Percentiles rank a stretch among this genome's conserved stretches.
These are phyloP conservation scores for Fusarium abutilonis DNA, from an alignment of 2,329 filamentous ascomycete species.

Conservation along the genomic window DNA sequence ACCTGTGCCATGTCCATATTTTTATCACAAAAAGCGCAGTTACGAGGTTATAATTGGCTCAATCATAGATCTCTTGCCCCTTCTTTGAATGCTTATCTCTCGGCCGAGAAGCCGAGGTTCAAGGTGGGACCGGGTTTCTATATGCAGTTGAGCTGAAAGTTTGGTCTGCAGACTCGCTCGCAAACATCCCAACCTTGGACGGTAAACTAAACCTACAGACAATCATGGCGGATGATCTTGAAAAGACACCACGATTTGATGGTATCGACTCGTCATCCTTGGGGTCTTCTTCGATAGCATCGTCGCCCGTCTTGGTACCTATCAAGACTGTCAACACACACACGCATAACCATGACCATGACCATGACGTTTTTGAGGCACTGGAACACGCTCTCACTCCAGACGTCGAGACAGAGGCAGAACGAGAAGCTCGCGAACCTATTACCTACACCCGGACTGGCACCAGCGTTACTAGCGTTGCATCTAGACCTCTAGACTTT, in stretches of 20 bases:
- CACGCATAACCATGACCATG: constrained; percentile 42
- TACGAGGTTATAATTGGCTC: constrained; percentile 12
- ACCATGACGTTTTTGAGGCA: constrained; percentile 48
- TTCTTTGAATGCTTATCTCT: constrained; percentile 24
- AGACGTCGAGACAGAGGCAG: constrained; percentile 52
- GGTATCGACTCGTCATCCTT: constrained; percentile 26
- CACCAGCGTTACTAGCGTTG: constrained; percentile 55
- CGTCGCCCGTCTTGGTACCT: constrained; percentile 41
- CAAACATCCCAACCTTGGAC: not conserved
- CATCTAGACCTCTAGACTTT: constrained; percentile 65
- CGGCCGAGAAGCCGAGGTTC: not conserved
- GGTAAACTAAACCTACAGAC: not conserved
- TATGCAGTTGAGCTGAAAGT: constrained; percentile 10
- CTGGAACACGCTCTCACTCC: constrained; percentile 54
- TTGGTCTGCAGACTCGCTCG: constrained; percentile 3
- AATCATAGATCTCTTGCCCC: constrained; percentile 7
- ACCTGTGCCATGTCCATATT: too few species aligned
- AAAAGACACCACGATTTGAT: constrained; percentile 32
- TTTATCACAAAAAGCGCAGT: not conserved
- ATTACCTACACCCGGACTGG: constrained; percentile 56
- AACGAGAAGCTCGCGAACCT: constrained; percentile 56
- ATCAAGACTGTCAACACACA: constrained; percentile 41
- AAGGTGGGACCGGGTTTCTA: not conserved
- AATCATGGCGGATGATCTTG: constrained; percentile 38
- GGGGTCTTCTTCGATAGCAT: constrained; percentile 23